Evolutionary conservation across 345 rosid genomes (phyloP), one percentile per base, ranked within the genome.

Genomic region (Eucalyptus regnans): DNA sequence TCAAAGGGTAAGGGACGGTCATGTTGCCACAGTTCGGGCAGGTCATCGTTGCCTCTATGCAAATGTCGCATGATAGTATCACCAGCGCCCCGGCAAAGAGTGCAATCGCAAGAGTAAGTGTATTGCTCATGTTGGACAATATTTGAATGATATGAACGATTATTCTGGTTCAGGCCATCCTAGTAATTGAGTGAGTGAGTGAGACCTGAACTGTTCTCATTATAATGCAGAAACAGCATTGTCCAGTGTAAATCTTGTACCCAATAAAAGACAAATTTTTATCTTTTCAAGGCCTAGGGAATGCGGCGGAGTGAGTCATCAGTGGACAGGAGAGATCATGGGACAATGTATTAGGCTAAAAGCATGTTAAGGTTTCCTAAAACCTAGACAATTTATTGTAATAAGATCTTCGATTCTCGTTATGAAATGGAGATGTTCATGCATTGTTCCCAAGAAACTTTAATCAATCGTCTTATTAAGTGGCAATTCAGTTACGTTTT

Each of bases 1-100:
- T 91, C 7, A 91, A 89, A 2, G 93, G 93, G 88, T 90, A 92
- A 4, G 93, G 93, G 29, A 92, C 90, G 1, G 89, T 41, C 43
- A 87, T 83, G 79, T 62, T 27, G 88, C 94, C 92, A 50, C 93
- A 93, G 68, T 90, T 90, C 79, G 60, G 86, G 87, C 76, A 79
- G 23, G 41, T 33, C 31, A 52, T 56, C 12, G 62, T 18, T 81
- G 87, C 56, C 41, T 31, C 23, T 25, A 52, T 64, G 12, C 43
- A 10, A n/a, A 22, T 10, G 60, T 88, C 23, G 87, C 22, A 22
- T 33, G 66, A 80, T 18, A 88, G 87, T 46, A 88, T 48, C 46
- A 88, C 12, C 33, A 56, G 50, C 51, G 44, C 86, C 20, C 37
- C 12, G 86, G 56, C 68, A 64, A 56, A 60, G 44, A 51, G 79